Percentiles rank a stretch among this genome's conserved stretches.
Conservation (phyloP, 1,284 basidiomycete genomes). For the Volvariella volvacea region DNA sequence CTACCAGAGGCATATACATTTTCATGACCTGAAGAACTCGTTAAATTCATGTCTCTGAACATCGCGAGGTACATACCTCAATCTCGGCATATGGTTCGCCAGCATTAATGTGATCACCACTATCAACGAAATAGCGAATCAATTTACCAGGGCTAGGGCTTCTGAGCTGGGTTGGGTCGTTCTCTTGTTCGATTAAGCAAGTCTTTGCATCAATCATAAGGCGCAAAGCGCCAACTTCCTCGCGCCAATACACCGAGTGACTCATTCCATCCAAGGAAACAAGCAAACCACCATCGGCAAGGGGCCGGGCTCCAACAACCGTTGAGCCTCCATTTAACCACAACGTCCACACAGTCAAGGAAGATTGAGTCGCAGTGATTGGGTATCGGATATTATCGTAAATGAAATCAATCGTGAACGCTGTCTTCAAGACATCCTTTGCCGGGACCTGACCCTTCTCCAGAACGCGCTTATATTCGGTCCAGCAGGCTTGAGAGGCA, state of each 20-base stretch:
- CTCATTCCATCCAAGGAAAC: constrained; percentile 90
- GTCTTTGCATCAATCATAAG: constrained; percentile 97
- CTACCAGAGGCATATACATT: constrained; percentile 98
- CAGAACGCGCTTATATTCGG: constrained; percentile 91
- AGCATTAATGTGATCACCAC: constrained; percentile 93
- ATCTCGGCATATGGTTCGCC: constrained; percentile 98
- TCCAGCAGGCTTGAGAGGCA: constrained; percentile 83
- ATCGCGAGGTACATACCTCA: constrained; percentile 50
- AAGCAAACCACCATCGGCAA: constrained; percentile 94
- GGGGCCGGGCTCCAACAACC: constrained; percentile 82
- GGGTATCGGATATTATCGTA: constrained; percentile 96
- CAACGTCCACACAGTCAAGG: constrained; percentile 84
- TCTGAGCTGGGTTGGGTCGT: constrained; percentile 95
- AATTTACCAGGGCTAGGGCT: constrained; percentile 98
- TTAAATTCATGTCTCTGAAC: constrained; percentile 6
- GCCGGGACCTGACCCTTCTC: constrained; percentile 98
- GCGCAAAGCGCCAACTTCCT: constrained; percentile 93
- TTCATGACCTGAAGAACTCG: constrained; percentile 79
- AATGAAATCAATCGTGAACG: constrained; percentile 97
- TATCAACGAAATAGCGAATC: constrained; percentile 92
- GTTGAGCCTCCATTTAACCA: constrained; percentile 95
- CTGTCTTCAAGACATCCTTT: constrained; percentile 92
- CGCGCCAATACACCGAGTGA: constrained; percentile 97
- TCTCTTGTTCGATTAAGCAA: constrained; percentile 98
- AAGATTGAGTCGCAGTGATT: constrained; percentile 92